phyloP scores from a whole-genome alignment of 768 basidiomycete genomes.

The Aureoboletus auriporus region DNA sequence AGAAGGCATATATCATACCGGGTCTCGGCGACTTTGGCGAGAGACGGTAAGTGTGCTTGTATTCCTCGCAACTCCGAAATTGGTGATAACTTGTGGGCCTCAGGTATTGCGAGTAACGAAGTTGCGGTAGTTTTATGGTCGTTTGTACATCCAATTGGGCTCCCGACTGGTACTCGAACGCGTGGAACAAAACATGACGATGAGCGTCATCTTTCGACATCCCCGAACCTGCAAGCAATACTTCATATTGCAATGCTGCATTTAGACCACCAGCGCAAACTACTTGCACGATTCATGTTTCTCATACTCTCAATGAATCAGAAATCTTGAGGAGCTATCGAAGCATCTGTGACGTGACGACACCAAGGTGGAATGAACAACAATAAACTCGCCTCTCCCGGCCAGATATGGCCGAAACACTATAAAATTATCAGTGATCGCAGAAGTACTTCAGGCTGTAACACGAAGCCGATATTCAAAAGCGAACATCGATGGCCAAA shows the following conservation, averaged over 20 bases:
- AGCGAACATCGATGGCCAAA: conserved; percentile 5
- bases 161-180: not conserved
- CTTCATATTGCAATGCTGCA: too few species aligned
- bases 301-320: not conserved
- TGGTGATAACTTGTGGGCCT: not conserved
- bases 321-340: conserved; percentile 7
- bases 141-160: not conserved
- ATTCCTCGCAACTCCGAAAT: not conserved
- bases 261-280: not conserved
- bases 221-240: too few species aligned
- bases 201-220: not conserved
- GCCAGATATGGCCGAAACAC: conserved; percentile 11
- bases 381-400: conserved; percentile 7
- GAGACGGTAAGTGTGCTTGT: conserved; percentile 50
- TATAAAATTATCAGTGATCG: conserved; percentile 12
- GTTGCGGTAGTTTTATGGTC: not conserved
- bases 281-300: not conserved
- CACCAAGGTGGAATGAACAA: not conserved
- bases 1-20: conserved; percentile 86
- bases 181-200: not conserved
- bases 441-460: conserved; percentile 10
- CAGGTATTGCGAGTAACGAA: conserved; percentile 23
- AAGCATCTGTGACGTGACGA: conserved; percentile 4
- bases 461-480: conserved; percentile 5
- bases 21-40: conserved; percentile 99